Evolutionary conservation across 495 filamentous ascomycete species (phyloP), one percentile per base, ranked within the genome.

Genomic region (Hypoxylon rickii): DNA sequence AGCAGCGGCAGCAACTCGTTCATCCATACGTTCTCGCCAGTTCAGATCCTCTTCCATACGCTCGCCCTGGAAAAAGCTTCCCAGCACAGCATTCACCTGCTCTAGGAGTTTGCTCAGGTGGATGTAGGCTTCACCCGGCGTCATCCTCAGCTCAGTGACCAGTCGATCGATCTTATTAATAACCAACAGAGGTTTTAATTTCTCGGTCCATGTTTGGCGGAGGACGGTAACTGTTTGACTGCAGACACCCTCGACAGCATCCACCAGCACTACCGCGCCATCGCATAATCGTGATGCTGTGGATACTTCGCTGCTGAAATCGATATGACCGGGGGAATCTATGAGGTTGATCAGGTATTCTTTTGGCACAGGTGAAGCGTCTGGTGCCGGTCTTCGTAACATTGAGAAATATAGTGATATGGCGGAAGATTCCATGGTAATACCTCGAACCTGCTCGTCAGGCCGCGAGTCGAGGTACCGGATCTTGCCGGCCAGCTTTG

Each of bases 391-490:
- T 45, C 89, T 81, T 58, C 80, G 68, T 41, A 92, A 75, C 80
- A 99, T 89, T 19, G 91, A 92, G 73, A 99, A 97, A 77, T 89
- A 94, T 41, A 99, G 76, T 3, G 95, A 97, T 54, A 99, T 99
- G 47, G 94, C 94, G 12, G 92, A 97, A 0, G 95, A 97, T 71
- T 99, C 94, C 94, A 99, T 99, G 8, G 94, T 99, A 64, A 99
- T 99, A 24, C 94, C 95, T 37, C 94, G 88, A 7, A 91, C 82
- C 75, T 99, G 94, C 73, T 99, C 94, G 75, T 99, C 94, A 11
- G 95, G 92, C 37, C 94, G 83, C 15, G 93, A 96, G 72, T 99
- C 94, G 20, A 99, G 85, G 70, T 96, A 99, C 62, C 94, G 89
- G 72, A 97, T 96, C 77, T 97, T 96, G 67, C 94, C 94, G 58